Base-by-base conservation (phyloP, 2,329 filamentous ascomycete genomes). In the Bipolaris bicolor region DNA sequence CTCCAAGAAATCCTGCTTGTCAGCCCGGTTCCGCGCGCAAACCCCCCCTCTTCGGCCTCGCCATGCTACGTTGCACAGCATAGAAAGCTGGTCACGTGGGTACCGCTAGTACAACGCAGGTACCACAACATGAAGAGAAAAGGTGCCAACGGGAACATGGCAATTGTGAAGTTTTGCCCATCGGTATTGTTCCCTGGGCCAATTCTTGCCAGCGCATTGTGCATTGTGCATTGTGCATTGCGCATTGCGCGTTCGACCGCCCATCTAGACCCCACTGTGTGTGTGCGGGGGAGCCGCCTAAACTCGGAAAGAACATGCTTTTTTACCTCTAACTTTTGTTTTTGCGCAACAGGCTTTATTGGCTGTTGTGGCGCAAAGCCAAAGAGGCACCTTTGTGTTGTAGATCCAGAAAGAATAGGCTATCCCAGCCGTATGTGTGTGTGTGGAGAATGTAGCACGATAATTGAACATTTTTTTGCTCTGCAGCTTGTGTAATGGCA, bases 51-150 rank as follows among this genome's bases (percentile, higher is more conserved):
- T 31, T 31, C 29, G 29, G 29, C 29, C 10, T 31, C 54, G 47
- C 34, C 34, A 49, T 49, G 46, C 46, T 37, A 55, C 49, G 63
- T 65, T 60, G 47, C 61, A 65, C 61, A 54, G 51, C 61, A 64
- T 62, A 9, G 40, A 26, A 53, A 29, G 26, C 40, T 18, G 26
- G 50, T 61, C 61, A 63, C 58, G 58, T 63, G 60, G 51, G 40
- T 26, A 11, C 18, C 34, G 29, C 48, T 57, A 52, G 52, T 34
- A 26, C 29, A 50, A 50, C 47, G 54, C 60, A 62, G 47, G 43
- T 49, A 49, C 52, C 40, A 62, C 48, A 36, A 49, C 37, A 46
- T 54, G 50, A 45, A 43, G 44, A 43, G 44, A 46, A 20, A 31
- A 20, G n/a, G 7, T 13, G 11, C 31, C 20, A 15, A 24, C 37